Evolutionary conservation across 1,284 basidiomycete genomes (phyloP), one percentile per base, ranked within the genome.

Genomic region (Gomphus sp.): DNA sequence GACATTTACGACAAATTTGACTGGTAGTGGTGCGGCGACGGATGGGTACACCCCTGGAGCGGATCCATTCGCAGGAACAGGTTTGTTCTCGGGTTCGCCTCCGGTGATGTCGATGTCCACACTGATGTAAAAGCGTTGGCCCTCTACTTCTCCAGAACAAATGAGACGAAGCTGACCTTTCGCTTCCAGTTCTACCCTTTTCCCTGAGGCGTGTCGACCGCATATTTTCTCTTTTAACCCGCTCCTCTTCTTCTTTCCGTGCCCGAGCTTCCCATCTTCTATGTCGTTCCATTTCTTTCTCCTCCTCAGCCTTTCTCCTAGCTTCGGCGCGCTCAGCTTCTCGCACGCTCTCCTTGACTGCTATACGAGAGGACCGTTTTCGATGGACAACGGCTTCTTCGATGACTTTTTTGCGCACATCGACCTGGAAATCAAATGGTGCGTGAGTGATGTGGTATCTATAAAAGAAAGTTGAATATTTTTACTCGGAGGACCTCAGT

Each of bases 291-390:
- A 77, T 74, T 64, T 81, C 85, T 67, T 87, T 85, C 25, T 78
- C 77, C 54, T 84, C 85, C 61, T 89, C 85, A 0, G 75, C 77
- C 59, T 79, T 80, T 64, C 74, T 79, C 63, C 76, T 73, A 16
- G 78, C 78, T 3, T 76, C 75, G 11, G 76, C 64, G 45, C 78
- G 74, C 11, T 84, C 84, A 65, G 89, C 85, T 66, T 89, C 85
- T 64, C 80, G 83, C 68, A 86, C 85, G 53, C 70, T 78, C 66
- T 91, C 88, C 64, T 81, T 86, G 41, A 82, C 70, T 5, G 91
- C 89, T 60, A 94, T 82, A 39, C 92, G 87, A 48, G 88, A 89
- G 2, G 91, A 92, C 33, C 91, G 83, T 70, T 94, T 94, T 60
- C 91, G 82, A 61, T 85, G 84, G 28, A 83, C 80, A 12, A 91